A percentile compares a stretch with the other conserved stretches of the same genome.
Evolutionary conservation across 2,329 filamentous ascomycete species (phyloP).

Genomic region (Stachybotrys elegans): DNA sequence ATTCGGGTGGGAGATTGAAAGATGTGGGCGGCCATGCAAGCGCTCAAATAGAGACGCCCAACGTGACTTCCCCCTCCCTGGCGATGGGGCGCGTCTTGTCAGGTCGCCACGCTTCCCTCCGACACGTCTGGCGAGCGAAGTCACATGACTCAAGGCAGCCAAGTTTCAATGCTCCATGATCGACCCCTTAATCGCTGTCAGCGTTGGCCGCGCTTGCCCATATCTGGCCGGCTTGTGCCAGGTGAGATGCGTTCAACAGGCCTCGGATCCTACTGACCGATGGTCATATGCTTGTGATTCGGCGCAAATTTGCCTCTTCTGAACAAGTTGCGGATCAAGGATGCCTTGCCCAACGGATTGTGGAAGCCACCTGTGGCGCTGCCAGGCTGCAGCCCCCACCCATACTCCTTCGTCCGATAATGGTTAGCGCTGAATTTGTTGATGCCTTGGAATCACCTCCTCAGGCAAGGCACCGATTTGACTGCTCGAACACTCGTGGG

Average conservation of each 20-base stretch:
- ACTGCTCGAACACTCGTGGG: neutral
- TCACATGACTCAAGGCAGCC: constrained; percentile 34
- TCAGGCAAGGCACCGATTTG: constrained; percentile 1
- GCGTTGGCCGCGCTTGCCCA: neutral
- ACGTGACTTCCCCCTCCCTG: neutral
- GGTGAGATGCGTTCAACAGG: neutral
- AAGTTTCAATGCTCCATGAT: constrained; percentile 1
- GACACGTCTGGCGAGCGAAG: constrained; percentile 29
- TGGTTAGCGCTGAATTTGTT: neutral
- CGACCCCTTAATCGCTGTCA: neutral
- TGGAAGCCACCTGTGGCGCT: neutral
- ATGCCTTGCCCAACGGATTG: neutral
- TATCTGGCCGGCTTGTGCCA: neutral
- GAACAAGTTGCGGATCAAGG: no score
- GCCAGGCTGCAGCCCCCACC: neutral
- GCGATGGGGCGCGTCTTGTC: constrained; percentile 13
- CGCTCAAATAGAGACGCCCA: constrained; percentile 2
- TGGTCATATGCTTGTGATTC: no score
- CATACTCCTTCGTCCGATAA: no score
- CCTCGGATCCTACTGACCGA: no score
- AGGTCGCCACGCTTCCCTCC: constrained; percentile 11
- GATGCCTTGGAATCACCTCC: constrained; percentile 2
- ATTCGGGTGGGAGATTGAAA: constrained; percentile 1
- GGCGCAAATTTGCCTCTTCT: no score
- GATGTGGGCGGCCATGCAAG: neutral